These are phyloP conservation scores for Fusarium sp. DNA, from an alignment of 2,329 filamentous ascomycete species.

Conservation along the genomic window DNA sequence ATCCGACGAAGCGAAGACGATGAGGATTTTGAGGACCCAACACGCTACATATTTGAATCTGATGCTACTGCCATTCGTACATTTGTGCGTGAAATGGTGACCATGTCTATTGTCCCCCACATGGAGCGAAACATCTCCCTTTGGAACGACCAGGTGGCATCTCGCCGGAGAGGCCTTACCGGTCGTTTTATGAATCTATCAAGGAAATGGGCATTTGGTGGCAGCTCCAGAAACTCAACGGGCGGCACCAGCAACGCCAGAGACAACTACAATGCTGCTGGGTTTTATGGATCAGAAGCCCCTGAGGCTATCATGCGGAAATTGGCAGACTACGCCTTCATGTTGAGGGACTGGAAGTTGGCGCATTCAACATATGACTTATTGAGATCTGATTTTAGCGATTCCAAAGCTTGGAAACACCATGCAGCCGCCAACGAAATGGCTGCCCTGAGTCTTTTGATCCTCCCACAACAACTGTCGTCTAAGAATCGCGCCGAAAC, in stretches of 20 bases:
- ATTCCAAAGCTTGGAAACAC: constrained; percentile 97
- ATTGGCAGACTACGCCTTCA: constrained; percentile 94
- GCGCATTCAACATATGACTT: constrained; percentile 93
- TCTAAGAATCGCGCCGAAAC: constrained; percentile 84
- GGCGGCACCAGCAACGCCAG: constrained; percentile 62
- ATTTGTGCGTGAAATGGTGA: constrained; percentile 94
- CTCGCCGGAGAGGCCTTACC: constrained; percentile 85
- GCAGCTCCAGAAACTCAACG: constrained; percentile 70
- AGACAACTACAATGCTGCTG: constrained; percentile 82
- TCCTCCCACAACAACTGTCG: constrained; percentile 78
- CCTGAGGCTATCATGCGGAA: constrained; percentile 94
- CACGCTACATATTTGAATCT: constrained; percentile 88
- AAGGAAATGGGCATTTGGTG: constrained; percentile 89
- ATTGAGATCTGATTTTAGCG: constrained; percentile 86
- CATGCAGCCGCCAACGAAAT: constrained; percentile 96
- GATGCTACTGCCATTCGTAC: constrained; percentile 89
- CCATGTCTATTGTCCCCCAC: constrained; percentile 91
- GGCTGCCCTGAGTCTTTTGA: constrained; percentile 85
- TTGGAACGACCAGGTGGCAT: constrained; percentile 98
- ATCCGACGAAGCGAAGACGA: constrained; percentile 76
- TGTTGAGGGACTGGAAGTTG: constrained; percentile 96
- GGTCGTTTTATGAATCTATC: constrained; percentile 96
- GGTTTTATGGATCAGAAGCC: constrained; percentile 85
- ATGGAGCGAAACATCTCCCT: constrained; percentile 93
- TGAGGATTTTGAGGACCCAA: constrained; percentile 77